A percentile compares a stretch with the other conserved stretches of the same genome.
Evolutionary conservation across 1,139 yeast genomes (phyloP).

Genomic region (Zhuliangozyma parablackwelliae): DNA sequence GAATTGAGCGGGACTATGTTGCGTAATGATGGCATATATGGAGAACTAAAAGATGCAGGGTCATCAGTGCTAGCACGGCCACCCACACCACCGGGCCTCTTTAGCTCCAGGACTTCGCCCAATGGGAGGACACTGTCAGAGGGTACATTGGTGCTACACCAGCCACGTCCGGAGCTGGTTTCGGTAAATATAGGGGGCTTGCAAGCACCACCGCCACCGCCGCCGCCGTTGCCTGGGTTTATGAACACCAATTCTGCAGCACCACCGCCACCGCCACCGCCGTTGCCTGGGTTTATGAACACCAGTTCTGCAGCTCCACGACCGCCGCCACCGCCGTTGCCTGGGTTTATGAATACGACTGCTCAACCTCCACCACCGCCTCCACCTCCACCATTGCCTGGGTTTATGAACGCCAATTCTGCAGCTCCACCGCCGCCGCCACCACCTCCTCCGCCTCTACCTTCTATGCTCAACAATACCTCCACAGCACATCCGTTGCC

Average conservation of each 20-base stretch:
- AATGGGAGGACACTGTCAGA: background rate
- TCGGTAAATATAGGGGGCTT: background rate
- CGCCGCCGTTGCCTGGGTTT: constrained; percentile 18
- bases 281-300: constrained; percentile 2
- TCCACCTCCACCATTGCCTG: constrained; percentile 32
- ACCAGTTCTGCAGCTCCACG: too few species aligned
- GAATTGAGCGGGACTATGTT: too few species aligned
- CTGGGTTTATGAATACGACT: background rate
- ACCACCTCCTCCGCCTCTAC: constrained; percentile 5
- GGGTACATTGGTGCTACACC: background rate
- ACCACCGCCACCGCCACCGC: constrained; percentile 7
- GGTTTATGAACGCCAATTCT: constrained; percentile 4
- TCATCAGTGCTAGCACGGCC: too few species aligned
- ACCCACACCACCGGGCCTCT: too few species aligned
- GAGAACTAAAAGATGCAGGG: too few species aligned
- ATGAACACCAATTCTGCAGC: constrained; percentile 1
- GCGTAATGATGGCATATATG: too few species aligned
- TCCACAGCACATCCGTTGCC: background rate
- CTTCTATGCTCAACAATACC: background rate
- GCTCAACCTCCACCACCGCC: constrained; percentile 25
- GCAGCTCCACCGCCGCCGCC: constrained; percentile 6
- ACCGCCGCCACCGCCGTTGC: constrained; percentile 1
- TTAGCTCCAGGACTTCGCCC: background rate
- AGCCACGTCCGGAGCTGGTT: too few species aligned
- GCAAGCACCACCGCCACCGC: constrained; percentile 1